These are phyloP conservation scores for Prunus mume DNA, from an alignment of 306 rosid species.

Conservation along the genomic window DNA sequence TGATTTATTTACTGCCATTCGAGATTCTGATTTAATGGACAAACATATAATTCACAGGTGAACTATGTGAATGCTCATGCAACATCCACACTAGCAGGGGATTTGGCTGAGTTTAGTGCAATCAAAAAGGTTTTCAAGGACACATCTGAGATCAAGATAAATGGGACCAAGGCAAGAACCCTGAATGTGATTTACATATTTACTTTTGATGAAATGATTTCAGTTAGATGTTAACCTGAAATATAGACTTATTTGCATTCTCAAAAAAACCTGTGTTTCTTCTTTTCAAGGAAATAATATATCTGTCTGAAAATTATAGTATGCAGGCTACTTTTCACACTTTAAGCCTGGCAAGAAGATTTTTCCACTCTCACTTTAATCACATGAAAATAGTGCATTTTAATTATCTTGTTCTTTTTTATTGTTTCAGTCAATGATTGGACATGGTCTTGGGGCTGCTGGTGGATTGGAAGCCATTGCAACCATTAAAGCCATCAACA, in stretches of 20 bases:
- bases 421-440: constrained; percentile 62
- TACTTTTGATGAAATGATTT: neutral
- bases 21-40: constrained; percentile 3
- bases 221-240: neutral
- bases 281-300: too few relatives aligned
- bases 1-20: neutral
- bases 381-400: neutral
- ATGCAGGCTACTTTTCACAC: neutral
- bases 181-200: neutral
- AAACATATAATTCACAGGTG: constrained; percentile 37
- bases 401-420: neutral
- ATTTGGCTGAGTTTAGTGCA: constrained; percentile 70
- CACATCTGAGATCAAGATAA: constrained; percentile 63
- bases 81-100: constrained; percentile 71
- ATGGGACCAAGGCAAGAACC: constrained; percentile 59
- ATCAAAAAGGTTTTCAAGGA: constrained; percentile 60
- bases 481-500: constrained; percentile 67
- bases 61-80: constrained; percentile 86
- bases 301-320: neutral
- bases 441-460: constrained; percentile 81
- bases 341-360: neutral
- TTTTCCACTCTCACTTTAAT: neutral
- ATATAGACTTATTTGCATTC: neutral
- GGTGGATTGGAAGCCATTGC: constrained; percentile 81
- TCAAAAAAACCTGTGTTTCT: too few relatives aligned